Evolutionary conservation across 208 protist species (phyloP).

Genomic region (Wallacemonas sp.): DNA sequence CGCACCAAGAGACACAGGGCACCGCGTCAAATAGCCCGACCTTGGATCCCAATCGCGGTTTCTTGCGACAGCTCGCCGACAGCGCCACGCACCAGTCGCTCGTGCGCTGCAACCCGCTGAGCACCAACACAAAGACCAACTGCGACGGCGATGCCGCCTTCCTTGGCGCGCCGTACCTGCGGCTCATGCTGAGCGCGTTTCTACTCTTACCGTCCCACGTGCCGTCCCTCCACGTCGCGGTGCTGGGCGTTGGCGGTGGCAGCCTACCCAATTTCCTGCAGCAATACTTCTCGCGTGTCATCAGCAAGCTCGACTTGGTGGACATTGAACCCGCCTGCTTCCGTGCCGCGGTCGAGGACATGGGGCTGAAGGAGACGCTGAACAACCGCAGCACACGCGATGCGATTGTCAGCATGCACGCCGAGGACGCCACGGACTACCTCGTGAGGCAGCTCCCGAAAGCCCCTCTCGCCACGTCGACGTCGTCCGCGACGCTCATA

Average conservation of each 20-base stretch:
- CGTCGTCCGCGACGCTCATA: background rate
- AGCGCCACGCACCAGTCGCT: conserved; percentile 80
- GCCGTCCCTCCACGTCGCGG: conserved; percentile 54
- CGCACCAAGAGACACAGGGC: conserved; percentile 20
- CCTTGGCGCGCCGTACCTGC: conserved; percentile 81
- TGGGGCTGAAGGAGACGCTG: conserved; percentile 63
- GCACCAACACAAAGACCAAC: conserved; percentile 40
- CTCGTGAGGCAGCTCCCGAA: conserved; percentile 14
- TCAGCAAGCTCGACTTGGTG: conserved; percentile 69
- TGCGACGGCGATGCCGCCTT: conserved; percentile 61
- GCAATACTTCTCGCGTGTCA: conserved; percentile 52
- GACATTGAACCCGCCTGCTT: conserved; percentile 81
- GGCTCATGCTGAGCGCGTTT: conserved; percentile 73
- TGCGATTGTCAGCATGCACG: conserved; percentile 39
- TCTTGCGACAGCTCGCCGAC: conserved; percentile 55
- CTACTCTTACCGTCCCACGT: conserved; percentile 51
- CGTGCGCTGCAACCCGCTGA: conserved; percentile 68
- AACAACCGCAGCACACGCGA: conserved; percentile 24
- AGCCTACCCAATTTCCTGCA: conserved; percentile 78
- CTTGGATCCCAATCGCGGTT: conserved; percentile 1
- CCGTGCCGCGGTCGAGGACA: conserved; percentile 65
- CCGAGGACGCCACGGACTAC: conserved; percentile 46
- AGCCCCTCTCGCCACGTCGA: background rate
- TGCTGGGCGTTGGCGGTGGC: conserved; percentile 83
- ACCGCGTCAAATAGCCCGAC: background rate